Evolutionary conservation across 192 early-diverging fungal genomes (phyloP).

Genomic region (Podila horticola): DNA sequence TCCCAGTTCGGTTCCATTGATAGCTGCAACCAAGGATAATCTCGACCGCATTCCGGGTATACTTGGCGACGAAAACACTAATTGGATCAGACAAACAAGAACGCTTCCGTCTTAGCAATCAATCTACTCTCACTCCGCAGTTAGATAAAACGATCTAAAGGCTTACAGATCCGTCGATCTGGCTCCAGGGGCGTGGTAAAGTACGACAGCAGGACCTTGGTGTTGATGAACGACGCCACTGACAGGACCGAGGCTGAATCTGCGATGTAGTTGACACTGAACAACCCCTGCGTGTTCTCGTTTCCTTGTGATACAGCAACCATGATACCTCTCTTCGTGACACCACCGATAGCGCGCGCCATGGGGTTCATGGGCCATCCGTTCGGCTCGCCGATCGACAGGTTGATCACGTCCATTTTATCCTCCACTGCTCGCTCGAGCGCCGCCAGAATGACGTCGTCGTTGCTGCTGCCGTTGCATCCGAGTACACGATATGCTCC

Average conservation of each 20-base stretch:
- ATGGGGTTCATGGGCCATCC: slow-evolving; percentile 67
- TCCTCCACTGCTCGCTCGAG: slow-evolving; percentile 74
- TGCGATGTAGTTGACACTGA: slow-evolving; percentile 64
- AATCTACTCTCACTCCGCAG: not conserved
- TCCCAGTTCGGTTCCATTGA: slow-evolving; percentile 45
- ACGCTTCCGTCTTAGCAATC: not conserved
- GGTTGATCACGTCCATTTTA: slow-evolving; percentile 81
- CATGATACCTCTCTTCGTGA: slow-evolving; percentile 53
- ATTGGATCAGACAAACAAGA: not conserved
- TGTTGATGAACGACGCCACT: slow-evolving; percentile 65
- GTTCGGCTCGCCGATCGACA: slow-evolving; percentile 76
- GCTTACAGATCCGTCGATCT: slow-evolving; percentile 13
- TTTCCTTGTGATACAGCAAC: slow-evolving; percentile 73
- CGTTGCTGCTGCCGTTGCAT: slow-evolving; percentile 69
- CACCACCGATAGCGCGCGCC: slow-evolving; percentile 61
- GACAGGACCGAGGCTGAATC: slow-evolving; percentile 60
- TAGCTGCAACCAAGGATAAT: slow-evolving; percentile 46
- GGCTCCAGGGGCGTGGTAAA: slow-evolving; percentile 33
- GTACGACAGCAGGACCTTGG: slow-evolving; percentile 20
- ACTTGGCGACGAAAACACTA: slow-evolving; percentile 10
- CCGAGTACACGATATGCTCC: slow-evolving; percentile 85
- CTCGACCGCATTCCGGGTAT: slow-evolving; percentile 13
- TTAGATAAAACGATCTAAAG: not conserved
- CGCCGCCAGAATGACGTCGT: slow-evolving; percentile 80
- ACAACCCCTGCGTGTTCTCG: slow-evolving; percentile 67